Percentiles rank a stretch among this genome's conserved stretches.
Evolutionary conservation across 2,329 filamentous ascomycete species (phyloP).

Genomic region (Gyromitra esculenta): DNA sequence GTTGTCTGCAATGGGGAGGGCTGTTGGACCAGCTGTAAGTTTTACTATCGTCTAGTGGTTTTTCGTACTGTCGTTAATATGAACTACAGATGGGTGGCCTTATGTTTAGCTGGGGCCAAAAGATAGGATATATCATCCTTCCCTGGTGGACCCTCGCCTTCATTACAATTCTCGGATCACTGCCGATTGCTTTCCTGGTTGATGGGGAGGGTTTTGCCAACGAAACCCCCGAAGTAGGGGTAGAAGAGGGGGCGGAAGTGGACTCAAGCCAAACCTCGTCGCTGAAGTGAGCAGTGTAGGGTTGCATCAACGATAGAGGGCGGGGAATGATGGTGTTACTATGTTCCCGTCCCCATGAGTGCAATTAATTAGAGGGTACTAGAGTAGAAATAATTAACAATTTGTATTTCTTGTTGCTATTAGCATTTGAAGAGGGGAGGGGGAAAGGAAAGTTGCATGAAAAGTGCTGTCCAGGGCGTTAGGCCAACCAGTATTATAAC

Average conservation of each 20-base stretch:
- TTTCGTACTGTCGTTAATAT: slow-evolving; percentile 11
- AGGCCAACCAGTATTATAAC: neutral
- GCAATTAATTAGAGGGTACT: neutral
- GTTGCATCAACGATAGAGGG: neutral
- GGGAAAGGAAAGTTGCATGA: neutral
- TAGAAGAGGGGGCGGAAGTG: slow-evolving; percentile 14
- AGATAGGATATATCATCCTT: slow-evolving; percentile 77
- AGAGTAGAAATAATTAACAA: neutral
- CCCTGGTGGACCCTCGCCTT: slow-evolving; percentile 82
- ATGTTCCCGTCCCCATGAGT: neutral
- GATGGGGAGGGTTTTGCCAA: slow-evolving; percentile 57
- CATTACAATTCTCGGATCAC: slow-evolving; percentile 71
- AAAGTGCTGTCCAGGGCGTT: neutral
- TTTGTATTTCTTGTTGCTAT: neutral
- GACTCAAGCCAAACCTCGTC: neutral
- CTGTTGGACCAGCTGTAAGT: slow-evolving; percentile 75
- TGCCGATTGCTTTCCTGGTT: slow-evolving; percentile 76
- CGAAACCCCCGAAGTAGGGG: slow-evolving; percentile 10
- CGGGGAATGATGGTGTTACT: neutral
- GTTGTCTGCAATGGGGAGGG: slow-evolving; percentile 80
- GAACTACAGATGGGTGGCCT: slow-evolving; percentile 66
- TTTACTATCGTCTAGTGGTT: slow-evolving; percentile 10
- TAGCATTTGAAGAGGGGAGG: too few relatives aligned
- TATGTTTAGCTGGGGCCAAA: slow-evolving; percentile 79
- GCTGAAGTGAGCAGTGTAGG: slow-evolving; percentile 5